A percentile compares a stretch with the other conserved stretches of the same genome.
These are phyloP conservation scores for Ganoderma boninense DNA, from an alignment of 1,284 basidiomycete species.

Conservation along the genomic window DNA sequence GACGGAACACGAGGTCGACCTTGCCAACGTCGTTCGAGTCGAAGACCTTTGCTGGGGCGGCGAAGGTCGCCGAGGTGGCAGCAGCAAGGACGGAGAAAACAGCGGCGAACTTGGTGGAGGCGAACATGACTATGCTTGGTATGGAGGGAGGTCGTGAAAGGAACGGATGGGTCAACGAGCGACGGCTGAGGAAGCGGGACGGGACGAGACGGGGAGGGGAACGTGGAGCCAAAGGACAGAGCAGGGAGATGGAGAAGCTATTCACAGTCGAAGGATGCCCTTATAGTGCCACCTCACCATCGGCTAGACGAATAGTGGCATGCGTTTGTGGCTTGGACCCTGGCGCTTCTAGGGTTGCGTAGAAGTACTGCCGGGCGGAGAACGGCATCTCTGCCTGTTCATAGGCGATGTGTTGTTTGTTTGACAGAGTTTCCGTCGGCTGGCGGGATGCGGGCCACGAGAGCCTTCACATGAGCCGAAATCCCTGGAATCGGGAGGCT, in stretches of 20 bases:
- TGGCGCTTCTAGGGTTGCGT: slow-evolving; percentile 11
- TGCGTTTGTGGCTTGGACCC: not conserved
- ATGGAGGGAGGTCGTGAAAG: slow-evolving; percentile 16
- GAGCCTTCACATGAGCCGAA: not conserved
- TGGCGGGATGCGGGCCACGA: not conserved
- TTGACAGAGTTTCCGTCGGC: not conserved
- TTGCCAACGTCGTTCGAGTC: slow-evolving; percentile 27
- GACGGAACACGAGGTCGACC: slow-evolving; percentile 54
- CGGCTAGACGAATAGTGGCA: not conserved
- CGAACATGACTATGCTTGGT: slow-evolving; percentile 30
- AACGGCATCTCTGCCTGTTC: not conserved
- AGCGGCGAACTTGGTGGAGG: slow-evolving; percentile 33
- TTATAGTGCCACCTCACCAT: slow-evolving; percentile 10
- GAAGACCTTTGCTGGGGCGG: slow-evolving; percentile 39
- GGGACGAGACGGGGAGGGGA: slow-evolving; percentile 8
- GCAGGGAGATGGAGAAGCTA: not conserved
- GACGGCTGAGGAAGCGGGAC: slow-evolving; percentile 7
- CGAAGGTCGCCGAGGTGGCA: slow-evolving; percentile 34
- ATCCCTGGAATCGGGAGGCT: not conserved
- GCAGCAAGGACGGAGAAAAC: slow-evolving; percentile 36
- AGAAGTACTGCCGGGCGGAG: not conserved
- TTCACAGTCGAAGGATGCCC: not conserved
- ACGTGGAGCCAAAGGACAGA: slow-evolving; percentile 5
- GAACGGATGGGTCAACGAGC: slow-evolving; percentile 19
- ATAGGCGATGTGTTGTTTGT: not conserved